phyloP scores from a whole-genome alignment of 352 stramenopile species.

The Thraustochytrium striatum region DNA sequence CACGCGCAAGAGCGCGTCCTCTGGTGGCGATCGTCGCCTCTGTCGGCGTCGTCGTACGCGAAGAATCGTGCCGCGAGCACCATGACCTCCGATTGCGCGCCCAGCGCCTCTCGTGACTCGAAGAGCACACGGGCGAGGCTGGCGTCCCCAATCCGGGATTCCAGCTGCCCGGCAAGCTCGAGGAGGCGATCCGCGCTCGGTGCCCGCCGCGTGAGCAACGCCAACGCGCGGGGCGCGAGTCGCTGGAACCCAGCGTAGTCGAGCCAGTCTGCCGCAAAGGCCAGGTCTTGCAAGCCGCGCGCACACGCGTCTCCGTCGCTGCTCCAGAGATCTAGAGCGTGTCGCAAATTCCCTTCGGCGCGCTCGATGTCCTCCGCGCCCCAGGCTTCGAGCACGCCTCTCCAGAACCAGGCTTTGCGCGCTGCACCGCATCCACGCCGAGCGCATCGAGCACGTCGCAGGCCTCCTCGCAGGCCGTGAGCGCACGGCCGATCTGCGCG shows the following conservation, averaged over 20 bases:
- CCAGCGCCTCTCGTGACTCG: background rate
- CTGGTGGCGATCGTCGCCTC: background rate
- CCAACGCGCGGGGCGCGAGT: background rate
- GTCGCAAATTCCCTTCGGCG: too few species aligned
- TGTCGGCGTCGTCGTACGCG: background rate
- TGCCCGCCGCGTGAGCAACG: background rate
- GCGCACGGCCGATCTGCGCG: too few species aligned
- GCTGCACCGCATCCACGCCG: too few species aligned
- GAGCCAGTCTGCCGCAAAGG: constrained; percentile 15
- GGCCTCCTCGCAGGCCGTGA: too few species aligned
- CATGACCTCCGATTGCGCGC: too few species aligned
- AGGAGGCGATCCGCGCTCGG: background rate
- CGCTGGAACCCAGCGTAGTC: constrained; percentile 3
- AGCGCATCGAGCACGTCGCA: too few species aligned
- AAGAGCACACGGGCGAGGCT: background rate
- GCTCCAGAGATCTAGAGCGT: too few species aligned
- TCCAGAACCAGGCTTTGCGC: too few species aligned
- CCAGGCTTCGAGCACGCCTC: too few species aligned
- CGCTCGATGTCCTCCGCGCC: too few species aligned
- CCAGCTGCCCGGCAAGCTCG: background rate
- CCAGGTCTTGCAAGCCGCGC: constrained; percentile 5
- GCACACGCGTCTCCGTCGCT: too few species aligned
- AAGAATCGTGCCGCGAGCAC: too few species aligned
- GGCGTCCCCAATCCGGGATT: background rate
- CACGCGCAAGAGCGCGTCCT: background rate